Percentiles rank a stretch among this genome's conserved stretches.
Evolutionary conservation across 164 flowering plant genomes (phyloP).

Genomic region (Dillenia turbinata): DNA sequence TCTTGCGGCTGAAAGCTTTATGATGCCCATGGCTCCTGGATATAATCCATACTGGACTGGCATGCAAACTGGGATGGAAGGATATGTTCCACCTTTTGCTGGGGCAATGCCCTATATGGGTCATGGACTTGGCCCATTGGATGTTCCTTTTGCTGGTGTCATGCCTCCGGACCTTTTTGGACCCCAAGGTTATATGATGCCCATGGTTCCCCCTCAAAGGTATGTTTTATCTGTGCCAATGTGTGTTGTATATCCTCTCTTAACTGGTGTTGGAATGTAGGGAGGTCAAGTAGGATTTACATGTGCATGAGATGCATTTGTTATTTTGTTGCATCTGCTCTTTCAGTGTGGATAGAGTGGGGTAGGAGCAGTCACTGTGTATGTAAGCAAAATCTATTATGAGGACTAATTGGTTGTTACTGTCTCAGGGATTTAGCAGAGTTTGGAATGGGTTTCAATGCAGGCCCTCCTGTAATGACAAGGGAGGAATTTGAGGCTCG

Average conservation of each 20-base stretch:
- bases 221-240: conserved; percentile 6
- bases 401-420: too few relatives aligned
- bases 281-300: too few relatives aligned
- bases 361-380: too few relatives aligned
- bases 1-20: conserved; percentile 50
- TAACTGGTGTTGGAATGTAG: too few relatives aligned
- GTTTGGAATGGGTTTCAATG: conserved; percentile 50
- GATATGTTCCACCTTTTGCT: conserved; percentile 47
- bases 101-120: conserved; percentile 65
- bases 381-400: too few relatives aligned
- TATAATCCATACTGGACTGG: conserved; percentile 74
- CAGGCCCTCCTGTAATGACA: conserved; percentile 58
- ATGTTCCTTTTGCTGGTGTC: conserved; percentile 51
- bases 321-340: too few relatives aligned
- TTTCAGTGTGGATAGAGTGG: too few relatives aligned
- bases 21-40: conserved; percentile 65
- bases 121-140: conserved; percentile 55
- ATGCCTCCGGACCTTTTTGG: conserved; percentile 72
- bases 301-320: too few relatives aligned
- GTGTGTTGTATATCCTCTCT: neutral
- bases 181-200: conserved; percentile 53
- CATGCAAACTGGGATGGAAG: conserved; percentile 74
- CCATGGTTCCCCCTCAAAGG: conserved; percentile 58
- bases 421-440: conserved; percentile 60
- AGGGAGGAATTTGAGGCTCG: conserved; percentile 94